A percentile compares a stretch with the other conserved stretches of the same genome.
These are phyloP conservation scores for Termitomyces sp. DNA, from an alignment of 768 basidiomycete genomes.

Conservation along the genomic window DNA sequence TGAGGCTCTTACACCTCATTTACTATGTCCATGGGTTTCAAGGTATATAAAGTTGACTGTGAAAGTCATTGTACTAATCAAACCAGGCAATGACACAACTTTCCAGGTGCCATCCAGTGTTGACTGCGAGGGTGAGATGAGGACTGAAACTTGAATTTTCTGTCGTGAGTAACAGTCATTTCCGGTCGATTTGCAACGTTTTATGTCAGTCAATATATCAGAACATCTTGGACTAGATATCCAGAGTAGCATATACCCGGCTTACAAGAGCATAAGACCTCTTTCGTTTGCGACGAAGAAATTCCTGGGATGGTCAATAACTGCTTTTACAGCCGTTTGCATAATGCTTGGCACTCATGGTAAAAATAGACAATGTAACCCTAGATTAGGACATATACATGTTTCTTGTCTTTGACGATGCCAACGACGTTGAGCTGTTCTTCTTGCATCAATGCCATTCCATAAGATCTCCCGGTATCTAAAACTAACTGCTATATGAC, in stretches of 20 bases:
- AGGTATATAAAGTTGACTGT: slow-evolving; percentile 28
- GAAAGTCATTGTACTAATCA: not conserved
- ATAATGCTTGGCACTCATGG: no score
- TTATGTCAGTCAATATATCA: slow-evolving; percentile 33
- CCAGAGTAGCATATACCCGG: slow-evolving; percentile 52
- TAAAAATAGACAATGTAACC: no score
- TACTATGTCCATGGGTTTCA: slow-evolving; percentile 58
- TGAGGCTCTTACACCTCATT: slow-evolving; percentile 42
- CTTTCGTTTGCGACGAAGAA: slow-evolving; percentile 47
- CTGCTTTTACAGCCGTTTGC: no score
- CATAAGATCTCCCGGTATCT: no score
- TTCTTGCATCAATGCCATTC: no score
- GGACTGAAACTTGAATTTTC: not conserved
- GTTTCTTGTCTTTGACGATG: no score
- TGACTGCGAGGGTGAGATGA: not conserved
- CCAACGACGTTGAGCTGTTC: no score
- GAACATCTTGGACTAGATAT: slow-evolving; percentile 32
- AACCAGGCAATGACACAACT: slow-evolving; percentile 52
- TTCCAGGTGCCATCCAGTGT: slow-evolving; percentile 40
- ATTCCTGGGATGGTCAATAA: slow-evolving; percentile 50
- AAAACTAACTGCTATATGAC: no score
- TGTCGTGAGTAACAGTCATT: slow-evolving; percentile 35
- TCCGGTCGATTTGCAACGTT: slow-evolving; percentile 49
- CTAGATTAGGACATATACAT: no score
- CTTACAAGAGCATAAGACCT: slow-evolving; percentile 55